Conservation (phyloP, 202 grass and related monocot genomes). For the Setaria italica region DNA sequence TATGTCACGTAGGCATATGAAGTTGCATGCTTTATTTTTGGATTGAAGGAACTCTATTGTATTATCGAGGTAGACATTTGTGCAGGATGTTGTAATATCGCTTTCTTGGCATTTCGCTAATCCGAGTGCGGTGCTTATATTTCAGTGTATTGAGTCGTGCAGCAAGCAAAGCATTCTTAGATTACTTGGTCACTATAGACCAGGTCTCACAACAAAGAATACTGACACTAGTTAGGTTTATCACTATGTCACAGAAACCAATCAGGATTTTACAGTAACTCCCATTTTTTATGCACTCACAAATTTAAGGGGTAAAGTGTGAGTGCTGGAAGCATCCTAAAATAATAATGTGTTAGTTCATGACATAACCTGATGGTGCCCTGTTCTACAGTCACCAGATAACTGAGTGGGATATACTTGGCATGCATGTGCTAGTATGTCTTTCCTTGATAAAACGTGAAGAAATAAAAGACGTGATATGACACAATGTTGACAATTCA, state of each 20-base stretch:
- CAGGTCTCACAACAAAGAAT: background rate
- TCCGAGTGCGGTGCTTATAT: too few species aligned
- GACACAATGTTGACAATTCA: background rate
- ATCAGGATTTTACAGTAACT: background rate
- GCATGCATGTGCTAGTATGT: background rate
- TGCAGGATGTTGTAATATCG: conserved; percentile 1
- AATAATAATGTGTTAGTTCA: background rate
- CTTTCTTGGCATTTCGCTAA: background rate
- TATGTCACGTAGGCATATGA: conserved; percentile 9
- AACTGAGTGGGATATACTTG: background rate
- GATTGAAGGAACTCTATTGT: background rate
- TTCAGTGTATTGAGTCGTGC: background rate
- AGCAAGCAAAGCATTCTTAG: background rate
- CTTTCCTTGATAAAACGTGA: background rate
- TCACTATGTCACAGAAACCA: background rate
- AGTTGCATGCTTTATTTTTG: background rate
- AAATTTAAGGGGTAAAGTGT: background rate
- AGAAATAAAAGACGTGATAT: background rate
- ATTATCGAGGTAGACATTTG: background rate
- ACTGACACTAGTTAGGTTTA: background rate
- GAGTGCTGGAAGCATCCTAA: background rate
- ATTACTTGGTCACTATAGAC: background rate
- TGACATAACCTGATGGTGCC: background rate
- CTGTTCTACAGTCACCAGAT: background rate
- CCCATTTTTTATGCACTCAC: background rate